Evolutionary conservation across 2,329 filamentous ascomycete species (phyloP).

Genomic region (Cercospora canescens): DNA sequence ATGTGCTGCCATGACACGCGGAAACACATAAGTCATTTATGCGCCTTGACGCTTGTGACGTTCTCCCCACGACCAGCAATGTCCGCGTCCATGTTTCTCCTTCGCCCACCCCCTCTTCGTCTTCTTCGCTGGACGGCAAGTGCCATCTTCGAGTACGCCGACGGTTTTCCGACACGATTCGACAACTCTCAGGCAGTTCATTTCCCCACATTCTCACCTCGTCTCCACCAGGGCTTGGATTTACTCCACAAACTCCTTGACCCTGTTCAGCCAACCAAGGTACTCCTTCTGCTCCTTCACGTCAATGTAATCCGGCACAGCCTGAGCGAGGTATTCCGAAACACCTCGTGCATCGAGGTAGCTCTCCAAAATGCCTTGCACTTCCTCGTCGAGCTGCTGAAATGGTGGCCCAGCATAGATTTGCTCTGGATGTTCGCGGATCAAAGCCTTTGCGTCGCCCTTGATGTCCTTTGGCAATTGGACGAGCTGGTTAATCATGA

Average conservation of each 20-base stretch:
- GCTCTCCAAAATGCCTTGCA: conserved; percentile 87
- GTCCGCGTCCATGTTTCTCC: neutral
- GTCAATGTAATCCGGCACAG: conserved; percentile 95
- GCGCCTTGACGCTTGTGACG: neutral
- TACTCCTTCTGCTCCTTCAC: conserved; percentile 99
- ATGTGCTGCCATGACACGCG: neutral
- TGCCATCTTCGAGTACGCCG: neutral
- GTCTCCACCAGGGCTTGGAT: neutral
- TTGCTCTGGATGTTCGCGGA: conserved; percentile 63
- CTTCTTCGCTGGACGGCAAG: neutral
- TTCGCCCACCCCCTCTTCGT: neutral
- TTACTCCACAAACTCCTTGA: conserved; percentile 79
- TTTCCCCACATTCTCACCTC: neutral
- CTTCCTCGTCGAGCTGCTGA: conserved; percentile 90
- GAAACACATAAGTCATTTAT: neutral
- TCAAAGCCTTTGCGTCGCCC: conserved; percentile 64
- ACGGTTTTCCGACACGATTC: neutral
- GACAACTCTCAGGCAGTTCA: neutral
- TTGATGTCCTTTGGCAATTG: conserved; percentile 80
- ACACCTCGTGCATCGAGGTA: conserved; percentile 95
- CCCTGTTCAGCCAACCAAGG: conserved; percentile 77
- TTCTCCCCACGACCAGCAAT: neutral
- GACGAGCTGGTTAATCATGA: conserved; percentile 87
- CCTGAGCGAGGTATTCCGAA: conserved; percentile 80
- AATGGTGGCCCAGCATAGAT: conserved; percentile 91